A percentile compares a stretch with the other conserved stretches of the same genome.
Evolutionary conservation across 805 yeast species (phyloP).

Genomic region (Barnettozyma siamensis): DNA sequence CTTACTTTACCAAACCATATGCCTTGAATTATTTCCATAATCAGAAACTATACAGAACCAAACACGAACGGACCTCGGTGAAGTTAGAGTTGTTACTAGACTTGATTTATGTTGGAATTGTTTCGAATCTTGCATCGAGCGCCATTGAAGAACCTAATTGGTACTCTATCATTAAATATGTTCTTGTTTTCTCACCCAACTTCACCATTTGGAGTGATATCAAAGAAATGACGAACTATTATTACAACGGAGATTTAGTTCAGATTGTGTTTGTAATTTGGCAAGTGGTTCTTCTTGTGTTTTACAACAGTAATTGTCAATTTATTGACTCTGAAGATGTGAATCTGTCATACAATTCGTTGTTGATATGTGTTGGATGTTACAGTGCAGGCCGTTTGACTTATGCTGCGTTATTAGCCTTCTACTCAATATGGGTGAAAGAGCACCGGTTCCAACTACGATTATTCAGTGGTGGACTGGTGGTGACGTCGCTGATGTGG

Average conservation of each 20-base stretch:
- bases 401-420: conserved; percentile 24
- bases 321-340: conserved; percentile 30
- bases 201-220: conserved; percentile 64
- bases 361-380: conserved; percentile 29
- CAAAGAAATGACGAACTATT: conserved; percentile 58
- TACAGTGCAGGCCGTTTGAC: conserved; percentile 36
- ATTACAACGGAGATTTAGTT: conserved; percentile 52
- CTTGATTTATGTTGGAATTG: conserved; percentile 58
- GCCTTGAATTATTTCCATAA: conserved; percentile 58
- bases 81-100: conserved; percentile 56
- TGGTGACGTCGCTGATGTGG: conserved; percentile 40
- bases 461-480: conserved; percentile 29
- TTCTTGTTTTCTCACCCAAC: conserved; percentile 49
- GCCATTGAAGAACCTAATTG: conserved; percentile 49
- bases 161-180: conserved; percentile 38
- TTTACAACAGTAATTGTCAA: conserved; percentile 45
- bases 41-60: conserved; percentile 50
- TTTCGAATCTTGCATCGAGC: conserved; percentile 49
- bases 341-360: conserved; percentile 15
- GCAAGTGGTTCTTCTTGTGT: conserved; percentile 43
- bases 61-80: conserved; percentile 46
- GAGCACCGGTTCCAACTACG: conserved; percentile 49
- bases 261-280: conserved; percentile 49
- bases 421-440: conserved; percentile 38
- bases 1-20: conserved; percentile 44